A percentile compares a stretch with the other conserved stretches of the same genome.
Evolutionary conservation across 805 yeast species (phyloP).

Genomic region (Saccharomyces mikatae): DNA sequence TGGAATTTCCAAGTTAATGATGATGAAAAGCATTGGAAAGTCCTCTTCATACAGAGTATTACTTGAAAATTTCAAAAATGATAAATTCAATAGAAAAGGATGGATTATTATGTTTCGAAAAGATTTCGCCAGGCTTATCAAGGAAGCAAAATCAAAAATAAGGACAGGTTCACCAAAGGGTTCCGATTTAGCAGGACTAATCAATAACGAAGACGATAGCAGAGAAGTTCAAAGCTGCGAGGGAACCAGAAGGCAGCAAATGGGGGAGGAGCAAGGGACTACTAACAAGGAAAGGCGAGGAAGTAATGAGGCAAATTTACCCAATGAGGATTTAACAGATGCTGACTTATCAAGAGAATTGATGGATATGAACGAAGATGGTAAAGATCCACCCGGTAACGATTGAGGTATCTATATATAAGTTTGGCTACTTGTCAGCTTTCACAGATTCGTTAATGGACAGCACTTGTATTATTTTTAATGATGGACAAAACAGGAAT

Average conservation of each 20-base stretch:
- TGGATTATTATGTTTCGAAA: slow-evolving; percentile 37
- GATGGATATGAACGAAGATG: neutral
- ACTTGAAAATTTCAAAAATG: slow-evolving; percentile 33
- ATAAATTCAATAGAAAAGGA: slow-evolving; percentile 37
- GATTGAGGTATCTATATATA: neutral
- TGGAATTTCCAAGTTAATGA: slow-evolving; percentile 14
- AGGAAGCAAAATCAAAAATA: slow-evolving; percentile 31
- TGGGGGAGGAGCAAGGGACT: neutral
- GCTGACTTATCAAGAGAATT: slow-evolving; percentile 5
- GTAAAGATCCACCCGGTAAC: neutral
- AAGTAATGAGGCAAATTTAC: neutral
- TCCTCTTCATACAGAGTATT: slow-evolving; percentile 15
- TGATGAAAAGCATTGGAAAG: slow-evolving; percentile 31
- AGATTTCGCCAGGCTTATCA: slow-evolving; percentile 35
- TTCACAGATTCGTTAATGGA: neutral
- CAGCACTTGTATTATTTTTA: neutral
- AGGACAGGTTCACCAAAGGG: slow-evolving; percentile 7
- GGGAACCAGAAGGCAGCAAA: neutral
- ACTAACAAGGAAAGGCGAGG: neutral
- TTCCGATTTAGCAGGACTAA: neutral
- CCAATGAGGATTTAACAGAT: slow-evolving; percentile 4
- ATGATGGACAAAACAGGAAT: neutral
- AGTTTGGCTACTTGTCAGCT: neutral
- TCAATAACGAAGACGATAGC: slow-evolving; percentile 14
- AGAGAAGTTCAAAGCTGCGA: neutral